Evolutionary conservation across 192 early-diverging fungal genomes (phyloP).

Genomic region (Coemansia sp.): DNA sequence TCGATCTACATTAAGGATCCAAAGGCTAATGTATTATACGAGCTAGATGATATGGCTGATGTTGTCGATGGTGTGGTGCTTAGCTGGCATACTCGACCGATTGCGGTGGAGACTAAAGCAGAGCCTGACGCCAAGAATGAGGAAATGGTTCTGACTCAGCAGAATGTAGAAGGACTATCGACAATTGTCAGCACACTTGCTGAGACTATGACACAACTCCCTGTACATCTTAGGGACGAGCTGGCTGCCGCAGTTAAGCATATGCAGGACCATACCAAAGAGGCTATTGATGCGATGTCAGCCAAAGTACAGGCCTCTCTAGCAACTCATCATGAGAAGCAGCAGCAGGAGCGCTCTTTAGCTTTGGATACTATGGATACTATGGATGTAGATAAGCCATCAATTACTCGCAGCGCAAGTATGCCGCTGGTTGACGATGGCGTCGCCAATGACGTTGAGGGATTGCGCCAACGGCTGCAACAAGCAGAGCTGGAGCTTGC

Average conservation of each 20-base stretch:
- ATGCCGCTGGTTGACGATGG: conserved; percentile 8
- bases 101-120: background rate
- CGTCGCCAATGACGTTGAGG: conserved; percentile 2
- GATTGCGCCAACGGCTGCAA: conserved; percentile 13
- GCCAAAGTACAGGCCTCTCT: background rate
- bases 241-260: conserved; percentile 7
- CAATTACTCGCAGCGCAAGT: conserved; percentile 34
- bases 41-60: conserved; percentile 64
- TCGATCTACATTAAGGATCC: conserved; percentile 68
- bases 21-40: conserved; percentile 57
- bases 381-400: conserved; percentile 9
- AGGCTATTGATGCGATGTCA: background rate
- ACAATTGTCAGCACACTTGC: conserved; percentile 35
- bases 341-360: background rate
- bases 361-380: background rate
- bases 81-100: conserved; percentile 29
- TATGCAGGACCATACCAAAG: background rate
- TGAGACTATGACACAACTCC: conserved; percentile 55
- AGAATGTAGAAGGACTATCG: conserved; percentile 5
- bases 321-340: background rate
- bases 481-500: conserved; percentile 23
- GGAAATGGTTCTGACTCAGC: background rate
- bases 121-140: conserved; percentile 2
- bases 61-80: conserved; percentile 59
- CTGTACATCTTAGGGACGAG: conserved; percentile 55